Percentiles rank a stretch among this genome's conserved stretches.
Evolutionary conservation across 2,329 filamentous ascomycete species (phyloP).

Genomic region (Atkinsonella texensis): DNA sequence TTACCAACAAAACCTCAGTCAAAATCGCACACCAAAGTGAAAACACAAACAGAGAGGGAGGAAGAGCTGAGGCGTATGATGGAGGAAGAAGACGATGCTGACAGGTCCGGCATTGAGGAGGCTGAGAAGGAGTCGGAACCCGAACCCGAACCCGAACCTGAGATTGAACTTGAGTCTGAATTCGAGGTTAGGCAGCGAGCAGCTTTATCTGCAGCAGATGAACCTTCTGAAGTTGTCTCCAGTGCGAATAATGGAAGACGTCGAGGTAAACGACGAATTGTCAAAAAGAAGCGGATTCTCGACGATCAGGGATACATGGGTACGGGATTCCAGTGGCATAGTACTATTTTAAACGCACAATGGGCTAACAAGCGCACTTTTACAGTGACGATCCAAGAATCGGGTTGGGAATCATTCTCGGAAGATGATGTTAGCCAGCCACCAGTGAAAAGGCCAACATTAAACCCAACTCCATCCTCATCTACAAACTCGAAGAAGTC

Average conservation of each 20-base stretch:
- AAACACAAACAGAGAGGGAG: constrained; percentile 24
- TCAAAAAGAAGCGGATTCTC: constrained; percentile 77
- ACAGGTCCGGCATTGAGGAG: constrained; percentile 27
- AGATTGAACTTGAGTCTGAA: constrained; percentile 22
- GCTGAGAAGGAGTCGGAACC: constrained; percentile 22
- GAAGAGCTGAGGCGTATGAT: constrained; percentile 29
- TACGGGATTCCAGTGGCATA: constrained; percentile 28
- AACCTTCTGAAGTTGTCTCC: constrained; percentile 39
- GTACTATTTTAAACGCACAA: not conserved
- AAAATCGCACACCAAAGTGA: constrained; percentile 15
- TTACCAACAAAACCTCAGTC: constrained; percentile 14
- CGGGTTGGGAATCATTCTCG: constrained; percentile 84
- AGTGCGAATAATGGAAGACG: constrained; percentile 49
- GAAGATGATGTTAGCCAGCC: constrained; percentile 62
- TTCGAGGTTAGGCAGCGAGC: constrained; percentile 20
- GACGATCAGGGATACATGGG: constrained; percentile 86
- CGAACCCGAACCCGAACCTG: constrained; percentile 25
- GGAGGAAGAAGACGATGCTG: constrained; percentile 44
- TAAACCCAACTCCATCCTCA: constrained; percentile 30
- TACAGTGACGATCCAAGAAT: constrained; percentile 73
- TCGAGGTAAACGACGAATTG: constrained; percentile 65
- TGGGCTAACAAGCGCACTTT: not conserved
- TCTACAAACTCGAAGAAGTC: constrained; percentile 44
- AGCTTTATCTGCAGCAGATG: constrained; percentile 26
- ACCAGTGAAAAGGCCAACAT: constrained; percentile 40